Evolutionary conservation across 2,329 filamentous ascomycete genomes (phyloP).

Genomic region (Leptoxyphium fumago): DNA sequence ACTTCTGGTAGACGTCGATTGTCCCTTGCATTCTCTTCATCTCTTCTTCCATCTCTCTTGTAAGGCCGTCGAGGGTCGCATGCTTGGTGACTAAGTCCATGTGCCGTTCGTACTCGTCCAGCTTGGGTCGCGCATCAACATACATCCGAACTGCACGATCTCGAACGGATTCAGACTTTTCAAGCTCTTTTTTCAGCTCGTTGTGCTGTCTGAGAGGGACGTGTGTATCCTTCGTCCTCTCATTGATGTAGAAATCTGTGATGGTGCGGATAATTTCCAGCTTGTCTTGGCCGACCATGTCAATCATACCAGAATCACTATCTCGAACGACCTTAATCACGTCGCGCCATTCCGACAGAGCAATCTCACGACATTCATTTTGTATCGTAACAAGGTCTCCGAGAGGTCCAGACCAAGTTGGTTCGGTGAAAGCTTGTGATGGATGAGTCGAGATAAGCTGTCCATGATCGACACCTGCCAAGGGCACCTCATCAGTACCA

Average conservation of each 20-base stretch:
- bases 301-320: neutral
- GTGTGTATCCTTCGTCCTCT: neutral
- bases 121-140: neutral
- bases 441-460: no score
- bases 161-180: neutral
- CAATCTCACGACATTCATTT: neutral
- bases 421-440: no score
- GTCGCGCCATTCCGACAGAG: neutral
- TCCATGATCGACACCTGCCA: no score
- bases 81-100: neutral
- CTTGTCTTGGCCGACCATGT: no score
- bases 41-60: neutral
- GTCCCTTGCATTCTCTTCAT: neutral
- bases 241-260: neutral
- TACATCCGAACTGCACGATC: neutral
- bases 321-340: neutral
- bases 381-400: neutral
- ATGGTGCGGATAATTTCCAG: neutral
- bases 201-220: neutral
- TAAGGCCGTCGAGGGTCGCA: neutral
- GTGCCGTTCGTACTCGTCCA: neutral
- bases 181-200: neutral
- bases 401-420: neutral
- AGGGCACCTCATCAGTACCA: no score
- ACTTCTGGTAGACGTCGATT: neutral